A percentile compares a stretch with the other conserved stretches of the same genome.
Evolutionary conservation across 345 rosid species (phyloP).

Genomic region (Adansonia digitata): DNA sequence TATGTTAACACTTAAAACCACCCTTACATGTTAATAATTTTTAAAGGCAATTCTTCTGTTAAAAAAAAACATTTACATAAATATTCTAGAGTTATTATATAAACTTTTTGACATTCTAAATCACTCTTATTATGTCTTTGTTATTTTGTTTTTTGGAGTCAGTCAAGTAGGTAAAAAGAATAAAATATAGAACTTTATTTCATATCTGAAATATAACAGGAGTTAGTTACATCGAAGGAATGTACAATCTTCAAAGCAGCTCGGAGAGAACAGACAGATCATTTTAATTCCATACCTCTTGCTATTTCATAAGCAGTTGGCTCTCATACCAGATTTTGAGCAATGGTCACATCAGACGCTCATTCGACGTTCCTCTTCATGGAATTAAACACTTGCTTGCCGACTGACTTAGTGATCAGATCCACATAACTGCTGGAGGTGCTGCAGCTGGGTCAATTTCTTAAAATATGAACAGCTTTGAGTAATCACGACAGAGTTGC

Average conservation of each 20-base stretch:
- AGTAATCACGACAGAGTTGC: slow-evolving; percentile 45
- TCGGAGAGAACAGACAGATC: background rate
- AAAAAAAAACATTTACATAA: too few species aligned
- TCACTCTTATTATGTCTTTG: too few species aligned
- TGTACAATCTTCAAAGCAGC: slow-evolving; percentile 17
- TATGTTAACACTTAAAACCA: too few species aligned
- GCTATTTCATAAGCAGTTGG: background rate
- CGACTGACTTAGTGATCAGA: background rate
- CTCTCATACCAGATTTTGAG: background rate
- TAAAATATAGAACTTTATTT: too few species aligned
- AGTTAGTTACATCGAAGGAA: too few species aligned
- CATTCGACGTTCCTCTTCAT: background rate
- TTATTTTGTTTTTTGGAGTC: too few species aligned
- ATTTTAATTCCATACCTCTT: background rate
- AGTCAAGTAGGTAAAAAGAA: too few species aligned
- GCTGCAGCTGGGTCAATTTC: background rate
- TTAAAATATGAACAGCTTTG: background rate
- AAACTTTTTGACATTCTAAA: too few species aligned
- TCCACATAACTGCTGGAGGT: background rate
- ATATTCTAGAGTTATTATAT: too few species aligned
- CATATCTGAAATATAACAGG: too few species aligned
- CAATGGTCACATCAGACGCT: background rate
- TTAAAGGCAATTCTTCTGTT: too few species aligned
- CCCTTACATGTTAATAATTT: too few species aligned
- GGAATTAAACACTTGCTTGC: background rate